phyloP scores from a whole-genome alignment of 192 early-diverging fungal species.

The Linnemannia hyalina region DNA sequence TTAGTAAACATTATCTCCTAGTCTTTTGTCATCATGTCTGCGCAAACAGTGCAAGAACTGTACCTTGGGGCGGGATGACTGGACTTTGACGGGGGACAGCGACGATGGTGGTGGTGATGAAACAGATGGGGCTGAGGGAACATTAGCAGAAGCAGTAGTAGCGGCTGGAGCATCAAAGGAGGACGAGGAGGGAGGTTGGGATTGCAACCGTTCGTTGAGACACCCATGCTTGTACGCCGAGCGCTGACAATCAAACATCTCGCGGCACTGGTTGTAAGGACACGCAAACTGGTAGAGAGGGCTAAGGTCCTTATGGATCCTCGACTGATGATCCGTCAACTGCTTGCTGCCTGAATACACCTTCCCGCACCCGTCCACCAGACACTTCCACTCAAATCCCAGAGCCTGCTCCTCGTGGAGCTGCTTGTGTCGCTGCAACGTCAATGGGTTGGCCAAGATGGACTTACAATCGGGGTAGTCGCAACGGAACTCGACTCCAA shows the following conservation, averaged over 20 bases:
- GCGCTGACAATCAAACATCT: constrained; percentile 42
- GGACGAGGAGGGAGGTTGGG: neutral
- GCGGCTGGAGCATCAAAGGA: neutral
- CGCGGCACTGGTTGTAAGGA: constrained; percentile 32
- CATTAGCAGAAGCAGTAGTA: neutral
- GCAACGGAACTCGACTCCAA: constrained; percentile 46
- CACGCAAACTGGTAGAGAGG: constrained; percentile 28
- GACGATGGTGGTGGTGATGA: neutral
- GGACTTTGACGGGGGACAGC: too few relatives aligned
- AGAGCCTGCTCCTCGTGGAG: constrained; percentile 52
- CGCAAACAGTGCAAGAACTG: neutral
- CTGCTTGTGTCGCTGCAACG: constrained; percentile 51
- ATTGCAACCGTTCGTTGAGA: constrained; percentile 2
- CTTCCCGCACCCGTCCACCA: constrained; percentile 39
- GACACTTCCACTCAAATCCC: constrained; percentile 49
- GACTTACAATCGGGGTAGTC: constrained; percentile 44
- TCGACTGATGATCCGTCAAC: constrained; percentile 47
- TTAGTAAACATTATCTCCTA: neutral
- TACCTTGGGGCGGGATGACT: neutral
- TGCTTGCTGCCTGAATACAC: constrained; percentile 53
- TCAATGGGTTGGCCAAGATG: constrained; percentile 48
- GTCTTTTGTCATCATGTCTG: neutral
- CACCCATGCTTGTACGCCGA: constrained; percentile 50
- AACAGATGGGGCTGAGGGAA: neutral
- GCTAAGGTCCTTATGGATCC: constrained; percentile 50